Evolutionary conservation across 1,284 basidiomycete genomes (phyloP), one percentile per base, ranked within the genome.

Genomic region (Mycosarcoma mackinlayi): DNA sequence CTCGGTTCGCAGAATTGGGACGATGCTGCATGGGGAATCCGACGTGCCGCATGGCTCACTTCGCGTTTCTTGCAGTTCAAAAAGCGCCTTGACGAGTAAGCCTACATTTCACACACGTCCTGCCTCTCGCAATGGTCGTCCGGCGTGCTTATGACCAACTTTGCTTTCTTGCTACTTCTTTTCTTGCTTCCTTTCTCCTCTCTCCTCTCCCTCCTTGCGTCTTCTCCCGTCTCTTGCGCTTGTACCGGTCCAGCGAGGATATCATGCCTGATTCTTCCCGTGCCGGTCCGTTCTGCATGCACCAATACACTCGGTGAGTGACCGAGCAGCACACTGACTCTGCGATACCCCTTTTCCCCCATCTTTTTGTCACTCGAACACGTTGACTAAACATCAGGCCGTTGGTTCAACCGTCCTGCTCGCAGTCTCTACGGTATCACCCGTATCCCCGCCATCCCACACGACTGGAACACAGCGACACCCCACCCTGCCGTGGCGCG

Each of bases 11-110:
- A 67, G 60, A 73, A 71, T 59, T 83, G 80, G 80, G 71, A 75
- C 42, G 62, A 77, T 16, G 80, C 58, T 83, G 85, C 61, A 87
- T 94, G 92, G 92, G 94, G 97, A 83, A 84, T 96, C 42, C 87
- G 91, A 68, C 86, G 93, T 40, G 92, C 93, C 1, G 89, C 93
- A 6, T 95, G 92, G 90, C 84, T 98, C 21, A 85, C 89, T 11
- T 86, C 89, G 78, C 87, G 93, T 45, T 86, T 90, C 53, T 84
- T 95, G 39, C 88, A 91, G 47, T 95, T 93, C 85, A 93, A 91
- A 81, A 86, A 88, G 31, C 74, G 59, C 86, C 86, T 94, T 38
- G 87, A 88, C 62, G 85, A 85, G 92, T 85, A 35, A 61, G 84
- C 21, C 16, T 19, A 3, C 6, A 27, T 18, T 11, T 3, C 19